These are phyloP conservation scores for Tillandsia fasciculata DNA, from an alignment of 176 grass and related monocot species.

Conservation along the genomic window DNA sequence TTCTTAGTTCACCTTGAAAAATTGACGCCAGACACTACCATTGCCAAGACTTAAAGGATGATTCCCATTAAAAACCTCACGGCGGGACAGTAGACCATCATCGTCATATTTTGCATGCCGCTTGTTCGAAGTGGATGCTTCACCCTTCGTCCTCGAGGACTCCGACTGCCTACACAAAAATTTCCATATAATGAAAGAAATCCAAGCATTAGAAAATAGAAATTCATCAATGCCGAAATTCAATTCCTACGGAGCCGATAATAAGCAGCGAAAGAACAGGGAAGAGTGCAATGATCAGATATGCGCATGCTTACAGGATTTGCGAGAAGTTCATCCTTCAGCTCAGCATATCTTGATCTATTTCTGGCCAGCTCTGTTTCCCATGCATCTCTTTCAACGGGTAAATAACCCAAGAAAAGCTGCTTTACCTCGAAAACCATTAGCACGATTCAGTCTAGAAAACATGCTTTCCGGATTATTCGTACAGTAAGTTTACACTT, in stretches of 20 bases:
- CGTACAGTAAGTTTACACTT: too few species aligned
- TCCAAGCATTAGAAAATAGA: not conserved
- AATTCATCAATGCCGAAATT: not conserved
- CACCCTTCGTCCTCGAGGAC: not conserved
- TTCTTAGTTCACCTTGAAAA: constrained; percentile 51
- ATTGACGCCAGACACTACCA: constrained; percentile 77
- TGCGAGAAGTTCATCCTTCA: constrained; percentile 37
- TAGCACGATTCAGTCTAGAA: not conserved
- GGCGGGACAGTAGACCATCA: constrained; percentile 43
- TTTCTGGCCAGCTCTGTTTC: constrained; percentile 24
- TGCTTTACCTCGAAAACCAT: constrained; percentile 11
- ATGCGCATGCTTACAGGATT: constrained; percentile 26
- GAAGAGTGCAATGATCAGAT: not conserved
- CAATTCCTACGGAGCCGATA: too few species aligned
- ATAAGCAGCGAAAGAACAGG: not conserved
- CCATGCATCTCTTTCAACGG: constrained; percentile 31
- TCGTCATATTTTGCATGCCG: not conserved
- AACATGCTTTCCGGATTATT: not conserved
- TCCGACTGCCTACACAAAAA: constrained; percentile 13
- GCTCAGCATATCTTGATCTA: constrained; percentile 30
- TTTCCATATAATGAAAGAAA: not conserved
- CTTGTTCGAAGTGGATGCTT: not conserved
- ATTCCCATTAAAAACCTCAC: constrained; percentile 65
- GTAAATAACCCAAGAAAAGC: constrained; percentile 39
- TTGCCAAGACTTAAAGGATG: constrained; percentile 81